Conservation (phyloP, 2,329 filamentous ascomycete species). For the Nothomitra cinnamomea region DNA sequence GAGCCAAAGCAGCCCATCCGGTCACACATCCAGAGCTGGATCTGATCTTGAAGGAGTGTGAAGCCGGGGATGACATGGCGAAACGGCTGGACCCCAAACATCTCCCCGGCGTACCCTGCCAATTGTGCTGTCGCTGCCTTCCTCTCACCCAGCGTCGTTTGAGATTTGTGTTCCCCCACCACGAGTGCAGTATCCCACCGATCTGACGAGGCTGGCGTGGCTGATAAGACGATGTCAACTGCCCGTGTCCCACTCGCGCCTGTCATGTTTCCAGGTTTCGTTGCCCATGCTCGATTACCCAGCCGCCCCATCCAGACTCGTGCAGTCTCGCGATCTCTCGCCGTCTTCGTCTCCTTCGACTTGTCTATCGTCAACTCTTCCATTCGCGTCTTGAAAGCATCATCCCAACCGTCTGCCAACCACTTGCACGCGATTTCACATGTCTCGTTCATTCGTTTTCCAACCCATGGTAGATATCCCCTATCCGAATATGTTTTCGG, state of each 20-base stretch:
- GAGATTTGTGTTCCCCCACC: background rate
- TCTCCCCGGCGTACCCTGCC: conserved; percentile 9
- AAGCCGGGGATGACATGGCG: conserved; percentile 21
- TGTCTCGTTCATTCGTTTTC: no score
- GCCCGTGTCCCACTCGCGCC: background rate
- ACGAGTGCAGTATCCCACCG: background rate
- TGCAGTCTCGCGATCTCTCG: no score
- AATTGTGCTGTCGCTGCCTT: background rate
- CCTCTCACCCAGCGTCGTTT: background rate
- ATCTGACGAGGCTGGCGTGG: background rate
- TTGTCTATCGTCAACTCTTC: no score
- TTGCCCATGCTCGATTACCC: no score
- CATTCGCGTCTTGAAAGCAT: no score
- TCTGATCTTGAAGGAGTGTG: background rate
- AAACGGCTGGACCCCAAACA: conserved; percentile 19
- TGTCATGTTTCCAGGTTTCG: background rate
- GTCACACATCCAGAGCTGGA: background rate
- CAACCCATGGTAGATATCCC: no score
- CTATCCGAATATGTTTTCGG: no score
- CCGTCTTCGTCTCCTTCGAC: no score
- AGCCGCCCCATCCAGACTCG: no score
- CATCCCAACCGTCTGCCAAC: no score
- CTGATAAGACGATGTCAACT: background rate
- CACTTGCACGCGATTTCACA: no score
- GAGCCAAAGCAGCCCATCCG: conserved; percentile 21